Base-by-base conservation (phyloP, 1,284 basidiomycete genomes). In the Puccinia triticina region DNA sequence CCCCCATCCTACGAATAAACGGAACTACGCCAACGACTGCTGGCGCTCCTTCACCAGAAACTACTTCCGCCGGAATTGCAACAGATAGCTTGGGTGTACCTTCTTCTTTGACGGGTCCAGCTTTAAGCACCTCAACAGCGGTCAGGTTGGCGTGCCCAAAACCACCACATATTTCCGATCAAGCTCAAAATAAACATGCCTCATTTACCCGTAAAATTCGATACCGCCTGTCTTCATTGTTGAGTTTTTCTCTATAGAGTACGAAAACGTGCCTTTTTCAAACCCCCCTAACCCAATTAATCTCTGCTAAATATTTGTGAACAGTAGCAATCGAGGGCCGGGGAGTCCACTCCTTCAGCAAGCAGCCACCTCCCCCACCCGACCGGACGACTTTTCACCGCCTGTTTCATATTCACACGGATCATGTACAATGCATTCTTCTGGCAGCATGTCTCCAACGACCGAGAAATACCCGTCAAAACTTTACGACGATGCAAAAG, bases 141-240 rank as follows among this genome's bases (percentile, higher is more conserved):
- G 32, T 21, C 32, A 57, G 64, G 23, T 23, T 34, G 16, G 69
- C 69, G 18, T 48, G 26, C 21, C 26, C 26, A 4, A 48, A 23
- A 18, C 26, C 43, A 37, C 26, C 18, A 23, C 2, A 73, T 50
- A 21, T 53, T 29, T 29, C 21, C 32, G 50, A 73, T 55, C 71
- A 50, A 50, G 26, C 71, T n/a, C 7, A 8, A 21, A 55, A 53
- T 34, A 73, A 55, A 16, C 48, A 73, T 16, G 23, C 11, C 48
- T 73, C 71, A n/a, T 55, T 73, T 40, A 37, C 71, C 14, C 12
- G 50, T 23, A 73, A 55, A 73, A 73, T 73, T 11, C 48, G 71
- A 12, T 73, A 73, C 50, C 71, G 71, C 26, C 71, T 73, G 8
- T 73, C 48, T 55, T 73, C 71, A 34, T 34, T 73, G 71, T 73